Base-by-base conservation (phyloP, 352 stramenopile species). In the Globisporangium splendens region DNA sequence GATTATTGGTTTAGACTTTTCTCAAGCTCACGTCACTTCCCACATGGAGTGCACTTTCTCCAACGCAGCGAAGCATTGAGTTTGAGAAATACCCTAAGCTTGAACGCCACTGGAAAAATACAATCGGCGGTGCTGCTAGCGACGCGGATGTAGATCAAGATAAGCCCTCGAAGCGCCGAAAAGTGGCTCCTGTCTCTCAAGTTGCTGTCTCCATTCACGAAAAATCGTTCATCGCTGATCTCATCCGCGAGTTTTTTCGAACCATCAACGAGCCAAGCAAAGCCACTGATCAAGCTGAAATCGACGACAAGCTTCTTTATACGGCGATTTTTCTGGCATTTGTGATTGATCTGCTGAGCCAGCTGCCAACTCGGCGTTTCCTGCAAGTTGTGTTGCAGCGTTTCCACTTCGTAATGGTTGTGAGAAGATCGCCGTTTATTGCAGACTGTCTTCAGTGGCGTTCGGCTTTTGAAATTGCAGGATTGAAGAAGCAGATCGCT, bases 351-450 rank as follows among this genome's bases (percentile, higher is more conserved):
- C 65, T 98, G 10, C 70, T 98, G 50, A 77, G 63, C 22, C 88
- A 97, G 63, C 66, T 96, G 2, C 81, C 91, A n/a, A 98, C 93
- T 20, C 86, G 92, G n/a, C 84, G 87, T 41, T 96, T 95, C 46
- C 63, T 97, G 12, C 62, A 78, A 42, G 70, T 73, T 14, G 63
- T 96, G 42, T 54, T 97, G 39, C 68, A 84, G 2, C 79, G 89
- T 49, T 52, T 65, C 28, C 89, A 93, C 50, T 52, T 96, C 24
- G 42, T 80, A 2, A 63, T 72, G 17, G 43, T 48, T 11, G 66
- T 88, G 20, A 63, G 66, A 5, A 68, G 68, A 12, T 87, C 79
- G 50, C 38, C 54, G 14, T 50, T 88, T 20, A 48, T 86, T 3
- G 63, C 68, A 20, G 59, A 84, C 20, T 71, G 67, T 22, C 50